Evolutionary conservation across 225 moss, liverwort and hornwort species (phyloP).

Genomic region (Physcomitrium patens): DNA sequence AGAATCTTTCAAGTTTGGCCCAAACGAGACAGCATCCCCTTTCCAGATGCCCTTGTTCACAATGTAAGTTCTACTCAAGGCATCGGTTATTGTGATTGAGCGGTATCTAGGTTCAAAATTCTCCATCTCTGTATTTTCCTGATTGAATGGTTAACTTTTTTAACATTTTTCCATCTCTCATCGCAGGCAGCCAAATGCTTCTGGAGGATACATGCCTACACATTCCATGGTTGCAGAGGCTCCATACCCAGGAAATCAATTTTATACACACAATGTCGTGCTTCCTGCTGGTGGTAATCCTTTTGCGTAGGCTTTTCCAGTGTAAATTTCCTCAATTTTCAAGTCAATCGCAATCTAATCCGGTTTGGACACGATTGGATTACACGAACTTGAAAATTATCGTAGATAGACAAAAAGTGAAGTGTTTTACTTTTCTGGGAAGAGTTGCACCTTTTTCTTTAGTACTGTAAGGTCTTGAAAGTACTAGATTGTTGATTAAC

Average conservation of each 20-base stretch:
- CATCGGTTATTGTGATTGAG: too few relatives aligned
- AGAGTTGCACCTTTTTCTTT: conserved; percentile 34
- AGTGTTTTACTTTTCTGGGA: conserved; percentile 36
- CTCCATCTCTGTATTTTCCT: not conserved
- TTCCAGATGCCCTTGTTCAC: conserved; percentile 23
- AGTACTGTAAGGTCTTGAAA: conserved; percentile 37
- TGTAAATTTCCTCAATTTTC: not conserved
- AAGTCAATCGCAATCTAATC: conserved; percentile 9
- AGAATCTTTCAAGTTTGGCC: conserved; percentile 44
- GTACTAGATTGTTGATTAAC: conserved; percentile 29
- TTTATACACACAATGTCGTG: conserved; percentile 43
- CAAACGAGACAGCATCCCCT: conserved; percentile 35
- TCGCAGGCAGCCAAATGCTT: conserved; percentile 48
- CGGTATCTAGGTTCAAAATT: not conserved
- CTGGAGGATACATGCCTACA: conserved; percentile 33
- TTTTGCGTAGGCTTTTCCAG: conserved; percentile 23
- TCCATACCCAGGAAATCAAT: conserved; percentile 48
- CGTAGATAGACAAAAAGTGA: conserved; percentile 6
- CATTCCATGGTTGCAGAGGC: conserved; percentile 43
- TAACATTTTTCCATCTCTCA: not conserved
- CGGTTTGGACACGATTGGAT: conserved; percentile 32
- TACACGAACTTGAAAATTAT: conserved; percentile 13
- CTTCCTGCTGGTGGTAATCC: conserved; percentile 62
- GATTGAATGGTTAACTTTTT: not conserved
- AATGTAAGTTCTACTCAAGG: conserved; percentile 30